A percentile compares a stretch with the other conserved stretches of the same genome.
Conservation (phyloP, 2,329 filamentous ascomycete species). For the Fusarium caatingaense region DNA sequence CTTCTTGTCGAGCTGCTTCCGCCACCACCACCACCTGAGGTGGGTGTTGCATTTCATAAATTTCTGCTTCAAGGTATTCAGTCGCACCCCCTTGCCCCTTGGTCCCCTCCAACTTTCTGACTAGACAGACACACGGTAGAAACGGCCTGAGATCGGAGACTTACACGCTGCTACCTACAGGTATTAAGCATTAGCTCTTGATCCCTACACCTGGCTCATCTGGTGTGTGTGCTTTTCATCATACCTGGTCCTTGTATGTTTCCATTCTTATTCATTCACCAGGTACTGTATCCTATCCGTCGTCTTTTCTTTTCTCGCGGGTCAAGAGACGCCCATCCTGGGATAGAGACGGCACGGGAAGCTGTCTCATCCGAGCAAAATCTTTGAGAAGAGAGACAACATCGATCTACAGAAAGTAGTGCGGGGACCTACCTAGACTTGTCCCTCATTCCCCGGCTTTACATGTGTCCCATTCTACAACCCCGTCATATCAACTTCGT, state of each 20-base stretch:
- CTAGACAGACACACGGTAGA: constrained; percentile 29
- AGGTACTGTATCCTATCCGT: constrained; percentile 15
- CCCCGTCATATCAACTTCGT: constrained; percentile 38
- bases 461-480: constrained; percentile 40
- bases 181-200: constrained; percentile 36
- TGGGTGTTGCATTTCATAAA: constrained; percentile 29
- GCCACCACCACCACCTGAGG: constrained; percentile 23
- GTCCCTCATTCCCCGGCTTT: constrained; percentile 39
- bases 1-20: constrained; percentile 42
- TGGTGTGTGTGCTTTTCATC: constrained; percentile 39
- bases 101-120: constrained; percentile 30
- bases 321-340: constrained; percentile 41
- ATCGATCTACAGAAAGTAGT: constrained; percentile 28
- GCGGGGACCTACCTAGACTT: constrained; percentile 41
- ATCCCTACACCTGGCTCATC: constrained; percentile 40
- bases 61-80: constrained; percentile 19
- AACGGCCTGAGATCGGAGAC: constrained; percentile 42
- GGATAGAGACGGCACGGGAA: constrained; percentile 36
- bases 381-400: constrained; percentile 46
- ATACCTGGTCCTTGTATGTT: constrained; percentile 38
- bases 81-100: constrained; percentile 24
- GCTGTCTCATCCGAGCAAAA: constrained; percentile 40
- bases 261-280: constrained; percentile 41
- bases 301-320: constrained; percentile 36
- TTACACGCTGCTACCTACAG: constrained; percentile 30